Evolutionary conservation across 768 basidiomycete species (phyloP), one percentile per base, ranked within the genome.

Genomic region (Boletales sp.): DNA sequence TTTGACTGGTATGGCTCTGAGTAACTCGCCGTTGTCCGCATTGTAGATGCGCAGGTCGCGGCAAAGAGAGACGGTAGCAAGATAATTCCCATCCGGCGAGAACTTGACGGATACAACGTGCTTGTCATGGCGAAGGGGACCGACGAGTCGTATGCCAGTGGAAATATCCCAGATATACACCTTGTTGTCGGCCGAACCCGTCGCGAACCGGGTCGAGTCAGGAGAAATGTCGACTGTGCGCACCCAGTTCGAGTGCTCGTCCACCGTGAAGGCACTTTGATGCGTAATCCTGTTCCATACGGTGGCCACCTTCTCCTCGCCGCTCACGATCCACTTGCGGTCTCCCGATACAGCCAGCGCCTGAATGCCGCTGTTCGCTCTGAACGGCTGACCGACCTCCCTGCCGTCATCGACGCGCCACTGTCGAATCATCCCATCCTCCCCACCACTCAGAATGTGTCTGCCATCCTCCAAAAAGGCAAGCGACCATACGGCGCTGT

Each of bases 11-110:
- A 48, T 40, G 6, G 32, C 15, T 34, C 40, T 40, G 21, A 48
- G 47, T 21, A 41, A 19, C 19, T 49, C 41, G 36, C 48, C 48
- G 27, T 37, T 36, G 18, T 55, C 43, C 4, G 40, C 30, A 12
- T 46, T 40, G 38, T 55, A 57, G 44, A 57, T 47, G 10, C 53
- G 56, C 37, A 55, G 3, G 8, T 43, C 41, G 41, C 48, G 48
- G 14, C 29, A 36, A 8, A 48, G 47, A 7, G 40, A 43, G 41
- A 43, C 17, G 5, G 47, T 55, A 10, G 40, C 47, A 1, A 57
- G 35, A 12, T 17, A 39, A 10, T 37, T 31, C 1, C 50, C 53
- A 10, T 57, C 41, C 0, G 53, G 56, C n/a, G 56, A 57, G 41
- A 57, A 57, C 29, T 39, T 45, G 34, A 48, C 50, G 0, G 44